Conservation (phyloP, 257 asterid species). For the Solanum okadae region DNA sequence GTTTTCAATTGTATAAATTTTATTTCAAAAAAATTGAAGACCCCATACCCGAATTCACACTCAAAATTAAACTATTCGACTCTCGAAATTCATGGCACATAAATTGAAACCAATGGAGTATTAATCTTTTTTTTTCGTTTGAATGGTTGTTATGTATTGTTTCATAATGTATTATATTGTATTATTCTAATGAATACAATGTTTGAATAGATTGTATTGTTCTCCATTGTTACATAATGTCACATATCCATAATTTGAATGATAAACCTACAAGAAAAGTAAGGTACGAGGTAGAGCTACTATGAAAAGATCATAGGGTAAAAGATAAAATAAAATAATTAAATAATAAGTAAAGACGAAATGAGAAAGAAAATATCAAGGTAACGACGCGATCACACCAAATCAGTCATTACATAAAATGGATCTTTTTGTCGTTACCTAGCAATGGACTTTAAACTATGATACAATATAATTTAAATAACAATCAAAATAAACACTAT, state of each 20-base stretch:
- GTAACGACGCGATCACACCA: not conserved
- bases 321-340: not conserved
- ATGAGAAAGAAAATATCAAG: too few species aligned
- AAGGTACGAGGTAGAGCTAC: too few species aligned
- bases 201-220: not conserved
- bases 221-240: too few species aligned
- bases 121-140: not conserved
- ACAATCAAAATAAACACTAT: not conserved
- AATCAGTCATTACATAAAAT: not conserved
- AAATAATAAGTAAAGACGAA: too few species aligned
- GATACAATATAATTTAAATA: too few species aligned
- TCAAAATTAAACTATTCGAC: not conserved
- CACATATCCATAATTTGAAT: not conserved
- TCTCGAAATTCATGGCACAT: not conserved
- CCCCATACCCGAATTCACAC: not conserved
- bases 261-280: not conserved
- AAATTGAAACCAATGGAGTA: not conserved
- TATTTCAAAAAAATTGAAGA: too few species aligned
- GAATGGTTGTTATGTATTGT: not conserved
- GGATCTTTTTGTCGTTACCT: too few species aligned
- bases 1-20: too few species aligned
- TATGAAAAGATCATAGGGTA: too few species aligned
- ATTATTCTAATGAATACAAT: not conserved
- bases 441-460: too few species aligned
- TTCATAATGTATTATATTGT: too few species aligned